Evolutionary conservation across 495 filamentous ascomycete species (phyloP).

Genomic region (Wilcoxina mikolae): DNA sequence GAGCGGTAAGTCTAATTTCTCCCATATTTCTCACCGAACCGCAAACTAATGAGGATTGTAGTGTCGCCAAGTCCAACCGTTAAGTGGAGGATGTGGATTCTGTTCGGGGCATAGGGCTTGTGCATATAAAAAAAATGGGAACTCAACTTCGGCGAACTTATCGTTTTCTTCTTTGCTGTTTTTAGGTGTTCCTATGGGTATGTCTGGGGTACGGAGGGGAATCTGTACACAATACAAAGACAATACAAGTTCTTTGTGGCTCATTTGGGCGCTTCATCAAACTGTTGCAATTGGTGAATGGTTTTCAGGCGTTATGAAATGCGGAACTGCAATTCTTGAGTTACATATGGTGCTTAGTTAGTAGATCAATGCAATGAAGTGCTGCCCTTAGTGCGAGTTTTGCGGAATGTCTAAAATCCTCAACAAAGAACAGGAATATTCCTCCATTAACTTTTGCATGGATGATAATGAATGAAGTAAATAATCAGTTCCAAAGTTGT

Average conservation of each 20-base stretch:
- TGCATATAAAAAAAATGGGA: constrained; percentile 23
- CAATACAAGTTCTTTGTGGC: constrained; percentile 8
- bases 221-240: constrained; percentile 8
- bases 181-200: constrained; percentile 3
- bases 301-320: background rate
- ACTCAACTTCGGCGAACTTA: constrained; percentile 11
- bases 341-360: no score
- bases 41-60: background rate
- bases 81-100: constrained; percentile 39
- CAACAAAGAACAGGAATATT: no score
- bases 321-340: no score
- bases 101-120: constrained; percentile 14
- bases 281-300: constrained; percentile 12
- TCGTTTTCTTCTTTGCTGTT: constrained; percentile 10
- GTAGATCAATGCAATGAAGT: no score
- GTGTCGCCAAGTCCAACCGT: constrained; percentile 99
- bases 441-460: no score
- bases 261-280: background rate
- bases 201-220: background rate
- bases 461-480: no score
- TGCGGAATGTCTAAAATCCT: no score
- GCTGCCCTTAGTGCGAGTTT: no score
- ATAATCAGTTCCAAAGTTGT: no score
- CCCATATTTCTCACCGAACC: background rate
- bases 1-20: constrained; percentile 42